Evolutionary conservation across 306 rosid species (phyloP).

Genomic region (Cicer chorassanicum): DNA sequence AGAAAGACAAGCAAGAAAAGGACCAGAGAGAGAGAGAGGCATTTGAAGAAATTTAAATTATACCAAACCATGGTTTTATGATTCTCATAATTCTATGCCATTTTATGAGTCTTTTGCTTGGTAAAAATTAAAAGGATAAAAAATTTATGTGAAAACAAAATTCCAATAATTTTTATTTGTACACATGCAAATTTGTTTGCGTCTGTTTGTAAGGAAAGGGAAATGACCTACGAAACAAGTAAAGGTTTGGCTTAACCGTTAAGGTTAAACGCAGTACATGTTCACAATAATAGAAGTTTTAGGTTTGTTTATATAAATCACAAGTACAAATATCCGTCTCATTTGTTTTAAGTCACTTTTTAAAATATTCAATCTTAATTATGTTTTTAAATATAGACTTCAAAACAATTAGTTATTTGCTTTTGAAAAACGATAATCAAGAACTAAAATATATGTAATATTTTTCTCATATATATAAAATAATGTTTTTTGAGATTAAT

Average conservation of each 20-base stretch:
- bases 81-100: neutral
- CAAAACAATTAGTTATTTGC: too few relatives aligned
- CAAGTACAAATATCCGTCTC: neutral
- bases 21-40: neutral
- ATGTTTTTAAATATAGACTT: too few relatives aligned
- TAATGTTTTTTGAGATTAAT: too few relatives aligned
- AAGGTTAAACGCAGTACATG: neutral
- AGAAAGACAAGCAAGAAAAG: constrained; percentile 17
- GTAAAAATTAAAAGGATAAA: neutral
- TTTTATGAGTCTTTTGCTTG: neutral
- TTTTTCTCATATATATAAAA: too few relatives aligned
- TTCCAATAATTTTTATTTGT: neutral
- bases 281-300: neutral
- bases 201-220: neutral
- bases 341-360: neutral
- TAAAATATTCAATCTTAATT: too few relatives aligned
- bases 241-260: neutral
- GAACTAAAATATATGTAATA: too few relatives aligned
- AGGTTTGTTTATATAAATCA: neutral
- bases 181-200: constrained; percentile 8
- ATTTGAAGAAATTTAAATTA: neutral
- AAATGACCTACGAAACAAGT: neutral
- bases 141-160: neutral
- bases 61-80: constrained; percentile 5
- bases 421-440: too few relatives aligned